Percentiles rank a stretch among this genome's conserved stretches.
phyloP scores from a whole-genome alignment of 2,329 filamentous ascomycete genomes.

The Lecanicillium sp. region DNA sequence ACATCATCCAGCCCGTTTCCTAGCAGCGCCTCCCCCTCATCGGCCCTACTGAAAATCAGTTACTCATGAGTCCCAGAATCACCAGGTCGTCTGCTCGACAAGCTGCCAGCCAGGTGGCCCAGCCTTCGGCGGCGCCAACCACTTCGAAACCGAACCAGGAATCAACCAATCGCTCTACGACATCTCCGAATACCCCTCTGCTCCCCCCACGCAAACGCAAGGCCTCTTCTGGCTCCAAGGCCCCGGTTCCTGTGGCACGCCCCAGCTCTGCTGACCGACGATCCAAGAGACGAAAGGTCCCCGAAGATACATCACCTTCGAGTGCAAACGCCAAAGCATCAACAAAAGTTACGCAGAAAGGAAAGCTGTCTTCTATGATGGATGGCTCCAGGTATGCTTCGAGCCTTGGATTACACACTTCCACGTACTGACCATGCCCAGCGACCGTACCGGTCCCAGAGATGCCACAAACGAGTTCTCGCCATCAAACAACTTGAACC shows the following conservation, averaged over 20 bases:
- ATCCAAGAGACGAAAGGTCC: conserved; percentile 66
- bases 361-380: conserved; percentile 60
- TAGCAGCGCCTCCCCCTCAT: conserved; percentile 11
- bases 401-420: background rate
- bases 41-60: conserved; percentile 22
- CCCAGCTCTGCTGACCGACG: conserved; percentile 45
- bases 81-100: conserved; percentile 92
- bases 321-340: conserved; percentile 25
- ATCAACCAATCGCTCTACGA: conserved; percentile 30
- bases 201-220: conserved; percentile 70
- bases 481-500: background rate
- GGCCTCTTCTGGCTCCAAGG: conserved; percentile 48
- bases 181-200: conserved; percentile 34
- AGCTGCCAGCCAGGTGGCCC: conserved; percentile 60
- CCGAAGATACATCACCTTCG: conserved; percentile 33
- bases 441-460: background rate
- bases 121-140: conserved; percentile 37
- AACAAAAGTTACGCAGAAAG: conserved; percentile 50
- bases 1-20: background rate
- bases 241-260: conserved; percentile 28
- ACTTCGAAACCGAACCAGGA: conserved; percentile 33
- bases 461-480: background rate
- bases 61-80: conserved; percentile 93
- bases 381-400: conserved; percentile 61
- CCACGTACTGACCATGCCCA: conserved; percentile 12